Evolutionary conservation across 257 asterid genomes (phyloP).

Genomic region (Scutellaria minor): DNA sequence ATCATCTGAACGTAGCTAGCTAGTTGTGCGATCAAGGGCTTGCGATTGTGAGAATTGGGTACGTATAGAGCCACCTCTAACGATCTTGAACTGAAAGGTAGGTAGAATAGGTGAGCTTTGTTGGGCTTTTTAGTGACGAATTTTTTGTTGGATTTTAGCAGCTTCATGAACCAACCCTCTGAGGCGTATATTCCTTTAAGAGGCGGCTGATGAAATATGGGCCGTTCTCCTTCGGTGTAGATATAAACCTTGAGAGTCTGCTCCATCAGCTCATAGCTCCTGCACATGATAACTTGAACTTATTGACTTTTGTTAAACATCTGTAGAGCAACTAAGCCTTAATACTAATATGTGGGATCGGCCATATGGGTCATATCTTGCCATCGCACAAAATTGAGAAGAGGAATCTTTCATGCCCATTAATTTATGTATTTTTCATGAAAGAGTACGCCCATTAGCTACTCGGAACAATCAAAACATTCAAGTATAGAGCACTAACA

Average conservation of each 20-base stretch:
- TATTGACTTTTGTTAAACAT: background rate
- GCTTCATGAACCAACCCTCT: slow-evolving; percentile 93
- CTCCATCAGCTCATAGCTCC: slow-evolving; percentile 92
- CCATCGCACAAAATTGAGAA: too few relatives aligned
- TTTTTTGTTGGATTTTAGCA: slow-evolving; percentile 56
- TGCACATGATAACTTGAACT: slow-evolving; percentile 41
- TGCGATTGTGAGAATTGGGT: slow-evolving; percentile 57
- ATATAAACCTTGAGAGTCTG: slow-evolving; percentile 72
- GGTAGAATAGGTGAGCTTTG: slow-evolving; percentile 75
- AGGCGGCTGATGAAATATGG: slow-evolving; percentile 75
- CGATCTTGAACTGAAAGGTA: slow-evolving; percentile 73
- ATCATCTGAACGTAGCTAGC: slow-evolving; percentile 50
- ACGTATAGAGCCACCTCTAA: slow-evolving; percentile 56
- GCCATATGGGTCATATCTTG: too few relatives aligned
- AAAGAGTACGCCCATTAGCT: too few relatives aligned
- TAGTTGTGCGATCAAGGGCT: slow-evolving; percentile 46
- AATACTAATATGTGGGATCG: too few relatives aligned
- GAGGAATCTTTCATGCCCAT: too few relatives aligned
- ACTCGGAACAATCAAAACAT: too few relatives aligned
- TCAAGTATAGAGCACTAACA: too few relatives aligned
- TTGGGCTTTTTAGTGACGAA: slow-evolving; percentile 59
- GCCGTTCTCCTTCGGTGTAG: slow-evolving; percentile 73
- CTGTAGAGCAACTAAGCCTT: too few relatives aligned
- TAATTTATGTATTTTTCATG: too few relatives aligned
- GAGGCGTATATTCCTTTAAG: slow-evolving; percentile 87